phyloP scores from a whole-genome alignment of 2,329 filamentous ascomycete species.

The Botrytis fabae region DNA sequence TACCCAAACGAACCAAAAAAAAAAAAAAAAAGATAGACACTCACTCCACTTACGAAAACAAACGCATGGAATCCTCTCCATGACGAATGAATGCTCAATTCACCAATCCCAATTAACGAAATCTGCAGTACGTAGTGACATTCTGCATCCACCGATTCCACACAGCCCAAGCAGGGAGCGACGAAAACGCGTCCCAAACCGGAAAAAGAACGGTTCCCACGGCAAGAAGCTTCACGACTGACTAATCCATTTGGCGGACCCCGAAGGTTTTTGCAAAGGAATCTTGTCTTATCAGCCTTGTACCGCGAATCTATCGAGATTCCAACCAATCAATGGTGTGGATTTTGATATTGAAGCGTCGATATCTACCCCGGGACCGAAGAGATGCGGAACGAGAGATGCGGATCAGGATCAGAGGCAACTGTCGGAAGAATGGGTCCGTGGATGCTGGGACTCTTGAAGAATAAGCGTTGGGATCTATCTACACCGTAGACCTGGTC shows the following conservation, averaged over 20 bases:
- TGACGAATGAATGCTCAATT: neutral
- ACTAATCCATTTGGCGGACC: neutral
- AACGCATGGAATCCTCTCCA: neutral
- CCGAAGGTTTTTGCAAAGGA: neutral
- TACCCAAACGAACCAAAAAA: neutral
- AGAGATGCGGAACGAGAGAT: neutral
- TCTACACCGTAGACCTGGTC: neutral
- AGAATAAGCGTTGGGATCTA: neutral
- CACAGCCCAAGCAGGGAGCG: neutral
- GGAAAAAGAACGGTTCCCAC: neutral
- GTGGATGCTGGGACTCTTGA: neutral
- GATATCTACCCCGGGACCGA: neutral
- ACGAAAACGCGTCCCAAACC: neutral
- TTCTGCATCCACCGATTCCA: neutral
- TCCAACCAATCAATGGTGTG: neutral
- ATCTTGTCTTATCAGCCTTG: constrained; percentile 2
- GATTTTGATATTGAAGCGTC: too few species aligned
- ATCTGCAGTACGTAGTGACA: too few species aligned
- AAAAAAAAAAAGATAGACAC: neutral
- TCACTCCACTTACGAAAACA: constrained; percentile 12
- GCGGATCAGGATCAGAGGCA: neutral
- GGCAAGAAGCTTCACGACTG: neutral
- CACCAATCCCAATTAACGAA: neutral
- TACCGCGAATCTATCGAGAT: neutral
- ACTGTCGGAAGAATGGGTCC: neutral